A percentile compares a stretch with the other conserved stretches of the same genome.
phyloP scores from a whole-genome alignment of 2,329 filamentous ascomycete genomes.

The Ophiostoma angusticollis region DNA sequence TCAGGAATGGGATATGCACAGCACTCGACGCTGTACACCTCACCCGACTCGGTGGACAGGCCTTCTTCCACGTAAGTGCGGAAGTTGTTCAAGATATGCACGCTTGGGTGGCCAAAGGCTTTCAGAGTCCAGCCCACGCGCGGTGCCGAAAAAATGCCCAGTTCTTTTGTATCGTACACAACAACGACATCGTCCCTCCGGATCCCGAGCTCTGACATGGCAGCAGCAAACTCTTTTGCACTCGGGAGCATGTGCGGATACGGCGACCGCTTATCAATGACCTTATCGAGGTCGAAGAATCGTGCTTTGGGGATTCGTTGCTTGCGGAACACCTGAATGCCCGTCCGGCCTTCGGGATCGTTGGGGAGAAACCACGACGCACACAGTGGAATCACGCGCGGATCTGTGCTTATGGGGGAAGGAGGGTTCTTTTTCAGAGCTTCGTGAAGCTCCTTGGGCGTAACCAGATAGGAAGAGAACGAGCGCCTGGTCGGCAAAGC shows the following conservation, averaged over 20 bases:
- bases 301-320: conserved; percentile 77
- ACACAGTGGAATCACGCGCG: conserved; percentile 77
- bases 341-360: conserved; percentile 56
- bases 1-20: conserved; percentile 52
- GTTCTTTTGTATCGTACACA: conserved; percentile 83
- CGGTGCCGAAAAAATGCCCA: conserved; percentile 89
- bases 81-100: conserved; percentile 93
- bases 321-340: conserved; percentile 67
- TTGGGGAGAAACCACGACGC: conserved; percentile 96
- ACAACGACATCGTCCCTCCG: conserved; percentile 79
- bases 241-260: conserved; percentile 96
- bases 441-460: conserved; percentile 66
- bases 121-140: conserved; percentile 87
- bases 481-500: conserved; percentile 29
- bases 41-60: conserved; percentile 67
- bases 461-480: conserved; percentile 75
- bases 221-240: conserved; percentile 65
- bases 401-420: conserved; percentile 65
- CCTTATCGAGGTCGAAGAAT: conserved; percentile 91
- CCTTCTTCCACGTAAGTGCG: conserved; percentile 82
- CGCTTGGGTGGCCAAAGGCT: conserved; percentile 76
- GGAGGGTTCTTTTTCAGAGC: conserved; percentile 74
- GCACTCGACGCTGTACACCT: conserved; percentile 54
- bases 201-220: conserved; percentile 83
- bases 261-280: conserved; percentile 75